Conservation (phyloP, 2,329 filamentous ascomycete species). For the Colletotrichum phormii region DNA sequence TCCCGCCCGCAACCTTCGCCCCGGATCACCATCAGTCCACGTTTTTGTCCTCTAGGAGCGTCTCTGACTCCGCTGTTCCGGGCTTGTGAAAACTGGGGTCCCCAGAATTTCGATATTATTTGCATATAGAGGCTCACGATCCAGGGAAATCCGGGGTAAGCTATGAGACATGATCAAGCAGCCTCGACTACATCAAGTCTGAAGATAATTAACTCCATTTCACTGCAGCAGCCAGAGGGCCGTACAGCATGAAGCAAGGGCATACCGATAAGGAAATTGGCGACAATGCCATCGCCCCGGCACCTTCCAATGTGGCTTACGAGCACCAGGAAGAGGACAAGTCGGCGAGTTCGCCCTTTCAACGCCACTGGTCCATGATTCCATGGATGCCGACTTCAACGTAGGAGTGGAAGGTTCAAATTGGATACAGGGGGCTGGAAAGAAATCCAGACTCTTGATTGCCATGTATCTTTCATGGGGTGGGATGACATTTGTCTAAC, state of each 20-base stretch:
- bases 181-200: neutral
- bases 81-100: slow-evolving; percentile 11
- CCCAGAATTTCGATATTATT: neutral
- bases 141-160: slow-evolving; percentile 16
- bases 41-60: slow-evolving; percentile 1
- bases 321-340: slow-evolving; percentile 8
- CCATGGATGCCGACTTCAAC: no score
- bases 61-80: slow-evolving; percentile 21
- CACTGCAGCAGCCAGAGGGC: neutral
- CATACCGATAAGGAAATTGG: neutral
- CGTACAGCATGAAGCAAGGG: slow-evolving; percentile 14
- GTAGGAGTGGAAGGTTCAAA: no score
- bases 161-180: neutral
- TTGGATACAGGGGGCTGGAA: no score
- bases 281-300: neutral
- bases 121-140: slow-evolving; percentile 11
- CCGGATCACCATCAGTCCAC: slow-evolving; percentile 20
- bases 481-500: no score
- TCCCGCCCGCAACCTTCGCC: neutral
- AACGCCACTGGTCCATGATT: neutral
- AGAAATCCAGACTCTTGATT: no score
- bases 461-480: no score
- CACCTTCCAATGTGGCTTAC: neutral
- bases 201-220: neutral
- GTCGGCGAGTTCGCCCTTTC: neutral